phyloP scores from a whole-genome alignment of 306 rosid species.

The Cicer chorassanicum region DNA sequence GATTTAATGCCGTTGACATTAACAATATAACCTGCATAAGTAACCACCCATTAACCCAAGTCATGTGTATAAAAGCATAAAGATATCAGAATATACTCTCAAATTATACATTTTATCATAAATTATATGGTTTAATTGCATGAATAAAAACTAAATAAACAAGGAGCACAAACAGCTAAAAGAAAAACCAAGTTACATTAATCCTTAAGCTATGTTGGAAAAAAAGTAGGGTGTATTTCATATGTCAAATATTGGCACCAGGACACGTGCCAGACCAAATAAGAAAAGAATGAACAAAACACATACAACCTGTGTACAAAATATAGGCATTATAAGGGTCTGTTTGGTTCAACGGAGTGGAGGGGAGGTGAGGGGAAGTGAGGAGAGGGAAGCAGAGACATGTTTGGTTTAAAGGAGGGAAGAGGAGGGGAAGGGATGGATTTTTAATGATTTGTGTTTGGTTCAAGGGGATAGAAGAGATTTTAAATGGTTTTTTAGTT shows the following conservation, averaged over 20 bases:
- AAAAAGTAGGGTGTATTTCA: not conserved
- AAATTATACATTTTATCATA: too few species aligned
- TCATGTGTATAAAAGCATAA: not conserved
- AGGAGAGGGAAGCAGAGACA: too few species aligned
- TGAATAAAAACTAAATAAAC: not conserved
- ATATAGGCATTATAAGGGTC: not conserved
- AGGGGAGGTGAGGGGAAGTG: too few species aligned
- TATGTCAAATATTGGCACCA: not conserved
- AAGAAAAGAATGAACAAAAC: too few species aligned
- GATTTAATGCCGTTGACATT: slow-evolving; percentile 79
- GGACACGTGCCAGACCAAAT: not conserved
- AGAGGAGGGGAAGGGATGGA: too few species aligned
- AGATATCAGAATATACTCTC: too few species aligned
- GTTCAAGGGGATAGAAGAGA: too few species aligned
- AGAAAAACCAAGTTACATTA: not conserved
- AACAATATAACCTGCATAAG: slow-evolving; percentile 74
- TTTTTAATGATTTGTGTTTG: too few species aligned
- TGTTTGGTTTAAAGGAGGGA: too few species aligned
- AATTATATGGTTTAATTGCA: too few species aligned
- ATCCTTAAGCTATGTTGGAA: not conserved
- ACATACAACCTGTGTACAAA: not conserved
- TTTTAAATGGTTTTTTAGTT: too few species aligned
- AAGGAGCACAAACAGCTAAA: not conserved
- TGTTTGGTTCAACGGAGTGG: too few species aligned
- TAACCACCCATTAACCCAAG: slow-evolving; percentile 25